Percentiles rank a stretch among this genome's conserved stretches.
Evolutionary conservation across 1,139 yeast species (phyloP).

Genomic region (Yamadazyma aaseri): DNA sequence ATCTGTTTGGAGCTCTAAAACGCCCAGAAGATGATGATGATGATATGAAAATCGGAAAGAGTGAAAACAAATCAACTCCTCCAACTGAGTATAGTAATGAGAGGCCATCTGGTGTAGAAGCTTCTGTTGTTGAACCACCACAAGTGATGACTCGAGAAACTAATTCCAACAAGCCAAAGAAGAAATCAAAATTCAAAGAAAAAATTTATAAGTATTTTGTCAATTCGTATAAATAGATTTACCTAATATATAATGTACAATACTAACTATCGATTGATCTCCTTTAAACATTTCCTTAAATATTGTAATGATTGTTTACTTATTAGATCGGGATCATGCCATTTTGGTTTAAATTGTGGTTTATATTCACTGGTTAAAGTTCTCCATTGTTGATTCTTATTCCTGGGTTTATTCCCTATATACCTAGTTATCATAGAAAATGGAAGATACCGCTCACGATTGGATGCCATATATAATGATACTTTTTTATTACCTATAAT

Average conservation of each 20-base stretch:
- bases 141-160: slow-evolving; percentile 1
- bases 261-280: neutral
- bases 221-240: slow-evolving; percentile 15
- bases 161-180: slow-evolving; percentile 3
- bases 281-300: slow-evolving; percentile 2
- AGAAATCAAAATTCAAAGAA: slow-evolving; percentile 27
- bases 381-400: too few species aligned
- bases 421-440: neutral
- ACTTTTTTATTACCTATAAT: neutral
- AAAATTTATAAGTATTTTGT: slow-evolving; percentile 38
- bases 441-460: neutral
- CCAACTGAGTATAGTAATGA: slow-evolving; percentile 13
- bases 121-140: slow-evolving; percentile 9
- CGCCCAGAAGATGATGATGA: neutral
- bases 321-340: slow-evolving; percentile 5
- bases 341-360: neutral
- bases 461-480: neutral
- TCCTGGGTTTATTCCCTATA: neutral
- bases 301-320: slow-evolving; percentile 2
- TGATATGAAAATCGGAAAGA: neutral
- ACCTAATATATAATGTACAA: neutral
- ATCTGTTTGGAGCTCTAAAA: neutral
- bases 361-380: neutral
- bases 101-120: slow-evolving; percentile 12
- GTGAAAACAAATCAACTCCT: neutral